Base-by-base conservation (phyloP, 495 filamentous ascomycete genomes). In the Friedmanniomyces simplex region DNA sequence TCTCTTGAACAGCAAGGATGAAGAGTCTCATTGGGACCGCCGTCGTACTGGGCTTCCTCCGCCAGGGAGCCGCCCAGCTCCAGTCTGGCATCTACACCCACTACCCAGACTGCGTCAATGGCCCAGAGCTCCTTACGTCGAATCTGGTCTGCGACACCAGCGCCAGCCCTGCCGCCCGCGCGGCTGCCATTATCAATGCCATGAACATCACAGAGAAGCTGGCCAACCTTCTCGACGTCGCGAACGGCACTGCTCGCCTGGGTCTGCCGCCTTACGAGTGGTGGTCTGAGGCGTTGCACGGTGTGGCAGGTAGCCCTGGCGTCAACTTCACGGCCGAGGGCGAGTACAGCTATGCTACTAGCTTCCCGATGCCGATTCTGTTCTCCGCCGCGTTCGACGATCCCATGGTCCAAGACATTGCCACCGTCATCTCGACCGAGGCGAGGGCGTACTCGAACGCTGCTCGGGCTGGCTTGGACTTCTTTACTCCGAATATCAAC, bases 271-370 rank as follows among this genome's bases (percentile, higher is more conserved):
- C 34, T 1, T 79, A 80, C 58, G 61, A 75, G 28, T 77, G 75
- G 76, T 79, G 77, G 77, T 75, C 71, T 48, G 76, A 79, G 64
- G 76, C 74, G 10, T 66, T 78, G 0, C 71, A 79, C 43, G 71
- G 72, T 2, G 71, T 75, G 2, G 65, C 62, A 1, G 52, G 36
- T 13, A 54, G 60, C 37, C 66, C 66, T 10, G 66, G 63, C 5
- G 59, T 67, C 45, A 50, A 60, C 32, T 69, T 66, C 56, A 41
- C 52, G 20, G 46, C 53, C 7, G 61, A 59, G 6, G 70, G 71
- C n/a, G 58, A 71, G 16, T 77, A 72, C 58, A 69, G 68, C 39
- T 68, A 70, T 18, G 73, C 77, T 1, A 80, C 77, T 0, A 71
- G 66, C 14, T 79, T 80, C 57, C 71, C 77, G 2, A 68, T 63